A percentile compares a stretch with the other conserved stretches of the same genome.
phyloP scores from a whole-genome alignment of 352 stramenopile genomes.

The Hyaloperonospora brassicae region DNA sequence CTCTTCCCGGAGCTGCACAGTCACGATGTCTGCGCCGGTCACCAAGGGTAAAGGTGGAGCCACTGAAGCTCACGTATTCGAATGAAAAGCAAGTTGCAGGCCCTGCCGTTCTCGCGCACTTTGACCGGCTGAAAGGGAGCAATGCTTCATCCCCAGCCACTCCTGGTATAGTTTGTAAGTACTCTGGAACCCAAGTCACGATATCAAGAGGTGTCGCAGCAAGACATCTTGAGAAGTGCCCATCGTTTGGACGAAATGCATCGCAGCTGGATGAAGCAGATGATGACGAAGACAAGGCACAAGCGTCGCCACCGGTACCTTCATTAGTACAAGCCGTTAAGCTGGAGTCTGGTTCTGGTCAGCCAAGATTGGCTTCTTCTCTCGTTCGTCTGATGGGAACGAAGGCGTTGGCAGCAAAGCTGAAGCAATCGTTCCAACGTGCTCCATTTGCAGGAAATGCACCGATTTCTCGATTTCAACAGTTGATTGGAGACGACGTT shows the following conservation, averaged over 20 bases:
- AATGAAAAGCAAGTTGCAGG: not conserved
- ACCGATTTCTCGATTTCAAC: slow-evolving; percentile 26
- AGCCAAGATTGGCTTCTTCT: not conserved
- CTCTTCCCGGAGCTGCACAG: not conserved
- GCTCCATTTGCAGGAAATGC: slow-evolving; percentile 16
- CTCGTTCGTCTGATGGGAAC: slow-evolving; percentile 30
- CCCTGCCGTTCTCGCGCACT: slow-evolving; percentile 10
- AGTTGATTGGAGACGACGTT: slow-evolving; percentile 23
- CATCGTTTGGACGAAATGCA: slow-evolving; percentile 1
- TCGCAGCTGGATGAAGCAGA: slow-evolving; percentile 1
- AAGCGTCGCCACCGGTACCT: not conserved
- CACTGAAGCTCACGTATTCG: slow-evolving; percentile 5
- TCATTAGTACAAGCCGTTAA: not conserved
- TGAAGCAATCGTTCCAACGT: slow-evolving; percentile 24
- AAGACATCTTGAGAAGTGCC: slow-evolving; percentile 13
- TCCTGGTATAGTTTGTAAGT: slow-evolving; percentile 12
- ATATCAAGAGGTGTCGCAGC: slow-evolving; percentile 4
- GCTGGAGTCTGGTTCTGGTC: not conserved
- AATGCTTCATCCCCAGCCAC: not conserved
- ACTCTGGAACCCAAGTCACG: slow-evolving; percentile 13
- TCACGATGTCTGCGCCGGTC: slow-evolving; percentile 11
- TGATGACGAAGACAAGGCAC: slow-evolving; percentile 2
- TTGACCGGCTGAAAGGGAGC: not conserved
- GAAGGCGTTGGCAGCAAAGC: slow-evolving; percentile 10
- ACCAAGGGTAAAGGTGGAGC: slow-evolving; percentile 10